Evolutionary conservation across 768 basidiomycete species (phyloP).

Genomic region (Cubamyces sp.): DNA sequence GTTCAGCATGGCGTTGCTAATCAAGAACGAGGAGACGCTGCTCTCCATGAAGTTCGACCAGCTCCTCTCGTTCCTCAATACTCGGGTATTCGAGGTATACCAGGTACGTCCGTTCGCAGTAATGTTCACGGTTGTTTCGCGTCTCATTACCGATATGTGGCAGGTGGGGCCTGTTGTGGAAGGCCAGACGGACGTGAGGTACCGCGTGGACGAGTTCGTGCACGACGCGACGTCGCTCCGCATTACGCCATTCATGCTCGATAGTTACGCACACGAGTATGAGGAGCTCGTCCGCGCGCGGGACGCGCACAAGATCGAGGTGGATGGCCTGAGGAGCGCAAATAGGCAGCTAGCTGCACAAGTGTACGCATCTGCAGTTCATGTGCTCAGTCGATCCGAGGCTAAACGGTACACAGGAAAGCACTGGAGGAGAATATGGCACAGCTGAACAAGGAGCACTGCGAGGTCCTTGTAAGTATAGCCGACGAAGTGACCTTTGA

Average conservation of each 20-base stretch:
- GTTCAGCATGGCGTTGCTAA: constrained; percentile 85
- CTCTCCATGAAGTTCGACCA: constrained; percentile 89
- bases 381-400: neutral
- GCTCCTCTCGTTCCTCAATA: constrained; percentile 83
- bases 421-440: constrained; percentile 77
- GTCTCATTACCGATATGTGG: neutral
- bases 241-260: constrained; percentile 96
- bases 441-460: constrained; percentile 83
- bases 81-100: constrained; percentile 81
- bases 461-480: constrained; percentile 61
- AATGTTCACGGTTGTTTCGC: neutral
- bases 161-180: constrained; percentile 8
- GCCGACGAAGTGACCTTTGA: neutral
- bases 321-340: constrained; percentile 79
- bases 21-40: constrained; percentile 83
- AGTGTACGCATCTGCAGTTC: constrained; percentile 60
- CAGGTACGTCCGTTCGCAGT: constrained; percentile 43
- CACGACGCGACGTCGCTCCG: constrained; percentile 81
- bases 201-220: constrained; percentile 82
- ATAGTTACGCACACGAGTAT: constrained; percentile 87
- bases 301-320: constrained; percentile 82
- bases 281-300: constrained; percentile 76
- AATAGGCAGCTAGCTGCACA: constrained; percentile 78
- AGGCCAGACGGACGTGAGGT: constrained; percentile 38
- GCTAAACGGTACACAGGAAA: constrained; percentile 56